Base-by-base conservation (phyloP, 2,329 filamentous ascomycete genomes). In the Fusarium nurragi region DNA sequence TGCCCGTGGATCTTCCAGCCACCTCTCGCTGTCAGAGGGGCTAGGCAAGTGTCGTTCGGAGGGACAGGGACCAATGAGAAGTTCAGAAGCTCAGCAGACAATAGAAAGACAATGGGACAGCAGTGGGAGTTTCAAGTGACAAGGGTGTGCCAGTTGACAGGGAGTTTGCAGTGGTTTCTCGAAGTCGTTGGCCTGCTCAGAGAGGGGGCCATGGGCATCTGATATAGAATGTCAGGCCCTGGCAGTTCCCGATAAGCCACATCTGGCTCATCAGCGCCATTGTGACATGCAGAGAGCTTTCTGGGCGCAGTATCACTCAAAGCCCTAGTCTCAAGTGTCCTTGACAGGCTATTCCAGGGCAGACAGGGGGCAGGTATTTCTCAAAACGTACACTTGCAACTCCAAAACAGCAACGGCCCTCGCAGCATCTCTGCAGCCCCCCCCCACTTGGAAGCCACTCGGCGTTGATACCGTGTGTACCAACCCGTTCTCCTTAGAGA, bases 211-310 rank as follows among this genome's bases (percentile, higher is more conserved):
- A 22, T 28, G 19, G 16, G 32, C 32, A 18, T 40, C 43, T 64
- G 41, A 64, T 64, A 64, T 64, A 64, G 58, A 38, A 32, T 14
- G 8, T 30, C 30, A 25, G 30, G 28, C 39, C 28, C 30, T 37
- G 19, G 11, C 13, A 41, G 28, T 10, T 23, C 21, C 12, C 21
- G 9, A 21, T 21, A 2, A 48, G 18, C 26, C 44, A 40, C 5
- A 41, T 5, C 18, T 26, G 22, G 25, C 26, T 47, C 22, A 26
- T 7, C 16, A 30, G 16, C 16, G 16, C 4, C 41, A 21, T 36
- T 22, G 34, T 4, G 40, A 26, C 32, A 56, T 43, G 21, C 38
- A 32, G 25, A 51, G 14, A 13, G 26, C 26, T 30, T 30, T 34
- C 37, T 52, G 11, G 39, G n/a, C 26, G 41, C 13, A 22, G 49